Evolutionary conservation across 495 filamentous ascomycete genomes (phyloP).

Genomic region (Aspergillus incahuasiensis): DNA sequence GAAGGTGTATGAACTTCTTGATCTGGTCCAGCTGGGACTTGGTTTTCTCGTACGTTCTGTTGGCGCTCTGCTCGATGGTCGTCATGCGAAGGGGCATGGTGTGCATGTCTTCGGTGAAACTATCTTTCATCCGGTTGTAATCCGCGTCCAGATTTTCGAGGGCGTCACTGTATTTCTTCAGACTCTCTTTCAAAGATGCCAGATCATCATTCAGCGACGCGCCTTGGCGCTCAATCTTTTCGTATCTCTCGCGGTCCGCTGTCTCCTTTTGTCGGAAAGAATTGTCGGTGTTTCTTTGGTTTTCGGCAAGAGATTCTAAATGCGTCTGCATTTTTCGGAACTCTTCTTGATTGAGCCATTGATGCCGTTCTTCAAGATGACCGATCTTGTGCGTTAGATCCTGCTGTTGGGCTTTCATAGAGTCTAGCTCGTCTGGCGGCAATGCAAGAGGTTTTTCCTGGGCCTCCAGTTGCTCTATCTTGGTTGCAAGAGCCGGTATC

Average conservation of each 20-base stretch:
- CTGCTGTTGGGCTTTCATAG: slow-evolving; percentile 1
- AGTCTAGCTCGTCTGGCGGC: slow-evolving; percentile 6
- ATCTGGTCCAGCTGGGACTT: slow-evolving; percentile 1
- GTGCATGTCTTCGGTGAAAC: neutral
- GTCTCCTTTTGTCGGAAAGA: neutral
- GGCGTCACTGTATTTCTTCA: neutral
- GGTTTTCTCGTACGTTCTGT: neutral
- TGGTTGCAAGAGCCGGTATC: neutral
- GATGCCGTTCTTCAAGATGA: neutral
- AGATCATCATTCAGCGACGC: neutral
- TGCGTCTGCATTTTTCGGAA: neutral
- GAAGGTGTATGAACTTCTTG: neutral
- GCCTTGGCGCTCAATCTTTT: neutral
- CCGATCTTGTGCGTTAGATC: slow-evolving; percentile 8
- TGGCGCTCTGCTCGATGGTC: neutral
- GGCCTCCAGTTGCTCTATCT: slow-evolving; percentile 3
- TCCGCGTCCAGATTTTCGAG: neutral
- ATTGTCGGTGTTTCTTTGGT: neutral
- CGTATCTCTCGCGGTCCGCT: neutral
- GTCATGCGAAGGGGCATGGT: neutral
- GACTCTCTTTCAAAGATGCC: neutral
- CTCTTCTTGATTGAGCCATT: slow-evolving; percentile 1
- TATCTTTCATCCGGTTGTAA: neutral
- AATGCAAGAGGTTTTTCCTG: neutral
- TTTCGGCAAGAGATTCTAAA: neutral